Evolutionary conservation across 371 early-diverging fungal species (phyloP).

Genomic region (Scutellospora calospora): DNA sequence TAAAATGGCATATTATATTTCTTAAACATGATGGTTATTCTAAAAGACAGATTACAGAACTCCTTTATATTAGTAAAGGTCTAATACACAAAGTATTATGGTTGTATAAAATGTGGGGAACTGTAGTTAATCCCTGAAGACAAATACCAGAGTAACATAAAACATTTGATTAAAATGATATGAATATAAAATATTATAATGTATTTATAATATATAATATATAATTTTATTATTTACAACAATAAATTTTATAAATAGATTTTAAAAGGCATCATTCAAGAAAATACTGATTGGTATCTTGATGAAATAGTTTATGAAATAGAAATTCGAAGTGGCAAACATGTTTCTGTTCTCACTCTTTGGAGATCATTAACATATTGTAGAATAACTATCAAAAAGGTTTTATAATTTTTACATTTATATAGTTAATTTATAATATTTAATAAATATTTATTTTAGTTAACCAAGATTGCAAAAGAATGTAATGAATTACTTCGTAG

Average conservation of each 20-base stretch:
- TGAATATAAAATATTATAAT: no score
- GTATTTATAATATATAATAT: no score
- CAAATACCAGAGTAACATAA: background rate
- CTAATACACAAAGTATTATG: background rate
- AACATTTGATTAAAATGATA: no score
- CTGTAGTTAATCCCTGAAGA: background rate
- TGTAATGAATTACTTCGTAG: background rate
- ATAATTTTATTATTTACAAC: background rate
- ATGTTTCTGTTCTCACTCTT: background rate
- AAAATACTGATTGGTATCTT: background rate
- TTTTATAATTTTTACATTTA: background rate
- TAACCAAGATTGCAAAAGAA: background rate
- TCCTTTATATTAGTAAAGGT: background rate
- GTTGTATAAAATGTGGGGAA: background rate
- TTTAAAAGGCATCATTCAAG: background rate
- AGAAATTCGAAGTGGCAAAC: background rate
- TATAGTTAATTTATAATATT: background rate
- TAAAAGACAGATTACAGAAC: background rate
- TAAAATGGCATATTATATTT: slow-evolving; percentile 6
- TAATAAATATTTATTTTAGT: background rate
- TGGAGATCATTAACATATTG: background rate
- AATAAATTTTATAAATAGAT: background rate
- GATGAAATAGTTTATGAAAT: no score
- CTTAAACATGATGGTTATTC: background rate
- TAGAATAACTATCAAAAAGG: slow-evolving; percentile 7